Conservation (phyloP, 2,329 filamentous ascomycete species). For the Sclerotinia sclerotiorum region DNA sequence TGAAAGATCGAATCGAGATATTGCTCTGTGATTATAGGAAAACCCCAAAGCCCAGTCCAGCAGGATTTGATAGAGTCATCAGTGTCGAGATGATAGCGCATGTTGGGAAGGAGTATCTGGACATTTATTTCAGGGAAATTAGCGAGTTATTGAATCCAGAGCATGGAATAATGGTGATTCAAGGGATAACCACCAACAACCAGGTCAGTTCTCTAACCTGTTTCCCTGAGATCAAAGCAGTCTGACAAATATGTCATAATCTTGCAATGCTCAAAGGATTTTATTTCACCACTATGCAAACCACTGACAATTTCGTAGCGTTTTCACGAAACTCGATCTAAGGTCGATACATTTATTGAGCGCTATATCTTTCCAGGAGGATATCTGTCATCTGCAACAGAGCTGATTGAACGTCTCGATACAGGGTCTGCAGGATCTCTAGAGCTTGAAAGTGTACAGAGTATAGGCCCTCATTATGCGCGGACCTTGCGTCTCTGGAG, state of each 20-base stretch:
- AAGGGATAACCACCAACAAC: conserved; percentile 66
- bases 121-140: conserved; percentile 63
- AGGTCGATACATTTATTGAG: conserved; percentile 57
- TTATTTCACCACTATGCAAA: not conserved
- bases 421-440: conserved; percentile 58
- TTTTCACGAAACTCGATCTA: conserved; percentile 22
- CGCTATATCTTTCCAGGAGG: conserved; percentile 75
- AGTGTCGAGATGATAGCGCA: conserved; percentile 75
- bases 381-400: conserved; percentile 59
- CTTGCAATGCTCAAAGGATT: not conserved
- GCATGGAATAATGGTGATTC: conserved; percentile 65
- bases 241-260: not conserved
- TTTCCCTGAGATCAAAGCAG: not conserved
- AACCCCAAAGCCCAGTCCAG: conserved; percentile 49
- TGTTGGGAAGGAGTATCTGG: conserved; percentile 63
- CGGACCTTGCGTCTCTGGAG: conserved; percentile 66
- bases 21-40: conserved; percentile 65
- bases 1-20: conserved; percentile 58
- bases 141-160: conserved; percentile 60
- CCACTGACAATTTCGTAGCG: not conserved
- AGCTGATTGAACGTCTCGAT: conserved; percentile 57
- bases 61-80: conserved; percentile 64
- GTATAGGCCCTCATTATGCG: conserved; percentile 70
- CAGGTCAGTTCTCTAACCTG: not conserved
- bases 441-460: conserved; percentile 63